Percentiles rank a stretch among this genome's conserved stretches.
These are phyloP conservation scores for Pleurostoma richardsiae DNA, from an alignment of 2,329 filamentous ascomycete genomes.

Conservation along the genomic window DNA sequence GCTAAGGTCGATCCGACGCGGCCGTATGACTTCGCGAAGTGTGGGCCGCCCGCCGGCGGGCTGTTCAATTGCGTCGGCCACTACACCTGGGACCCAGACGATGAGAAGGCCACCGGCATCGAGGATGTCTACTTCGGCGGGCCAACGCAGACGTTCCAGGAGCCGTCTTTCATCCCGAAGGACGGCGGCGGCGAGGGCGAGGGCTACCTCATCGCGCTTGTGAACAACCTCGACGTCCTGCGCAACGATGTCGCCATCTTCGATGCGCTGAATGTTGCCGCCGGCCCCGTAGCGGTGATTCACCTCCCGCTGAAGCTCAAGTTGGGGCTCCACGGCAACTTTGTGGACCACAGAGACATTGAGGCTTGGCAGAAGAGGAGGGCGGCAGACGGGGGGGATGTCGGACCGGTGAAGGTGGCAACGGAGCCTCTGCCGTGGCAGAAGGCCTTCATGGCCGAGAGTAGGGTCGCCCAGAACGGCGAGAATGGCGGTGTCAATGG, in stretches of 20 bases:
- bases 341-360: slow-evolving; percentile 34
- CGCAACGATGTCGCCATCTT: slow-evolving; percentile 38
- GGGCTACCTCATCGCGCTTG: slow-evolving; percentile 41
- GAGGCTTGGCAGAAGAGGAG: slow-evolving; percentile 33
- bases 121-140: slow-evolving; percentile 39
- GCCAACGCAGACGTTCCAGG: slow-evolving; percentile 41
- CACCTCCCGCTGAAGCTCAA: slow-evolving; percentile 35
- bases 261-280: slow-evolving; percentile 29
- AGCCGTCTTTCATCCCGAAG: slow-evolving; percentile 46
- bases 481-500: background rate
- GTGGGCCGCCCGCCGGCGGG: slow-evolving; percentile 34
- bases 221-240: slow-evolving; percentile 38
- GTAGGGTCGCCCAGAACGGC: background rate
- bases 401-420: slow-evolving; percentile 31
- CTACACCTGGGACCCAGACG: slow-evolving; percentile 27
- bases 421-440: slow-evolving; percentile 33
- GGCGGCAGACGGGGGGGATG: slow-evolving; percentile 20
- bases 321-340: slow-evolving; percentile 36
- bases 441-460: slow-evolving; percentile 4
- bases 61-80: slow-evolving; percentile 43
- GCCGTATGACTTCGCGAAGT: slow-evolving; percentile 38
- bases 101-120: slow-evolving; percentile 18
- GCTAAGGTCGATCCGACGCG: slow-evolving; percentile 25
- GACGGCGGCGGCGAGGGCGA: slow-evolving; percentile 37
- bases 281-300: slow-evolving; percentile 31